These are phyloP conservation scores for Mycena kentingensis DNA, from an alignment of 768 basidiomycete genomes.

Conservation along the genomic window DNA sequence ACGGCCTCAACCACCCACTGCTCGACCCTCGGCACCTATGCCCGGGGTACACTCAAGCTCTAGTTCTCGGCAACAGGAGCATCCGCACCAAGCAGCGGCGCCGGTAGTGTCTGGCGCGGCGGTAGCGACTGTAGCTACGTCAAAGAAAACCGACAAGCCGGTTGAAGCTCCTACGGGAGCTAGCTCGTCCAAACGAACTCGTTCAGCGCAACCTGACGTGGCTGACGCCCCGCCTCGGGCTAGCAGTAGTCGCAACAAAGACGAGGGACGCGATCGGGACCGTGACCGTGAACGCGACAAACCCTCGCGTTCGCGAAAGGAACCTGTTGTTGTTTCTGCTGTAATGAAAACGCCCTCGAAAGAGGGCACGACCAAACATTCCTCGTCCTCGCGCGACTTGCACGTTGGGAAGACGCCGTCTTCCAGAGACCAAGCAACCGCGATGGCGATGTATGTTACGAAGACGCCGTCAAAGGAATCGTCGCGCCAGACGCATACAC, in stretches of 20 bases:
- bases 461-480: constrained; percentile 1
- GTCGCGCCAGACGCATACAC: not conserved
- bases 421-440: no score
- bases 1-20: constrained; percentile 4
- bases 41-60: not conserved
- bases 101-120: not conserved
- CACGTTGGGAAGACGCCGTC: no score
- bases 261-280: constrained; percentile 7
- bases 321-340: constrained; percentile 1
- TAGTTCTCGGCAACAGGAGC: constrained; percentile 1
- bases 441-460: no score
- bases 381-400: constrained; percentile 12
- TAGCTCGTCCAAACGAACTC: not conserved
- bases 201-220: constrained; percentile 7
- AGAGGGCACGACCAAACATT: constrained; percentile 5
- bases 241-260: not conserved
- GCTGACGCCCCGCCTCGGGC: constrained; percentile 5
- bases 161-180: not conserved
- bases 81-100: constrained; percentile 1
- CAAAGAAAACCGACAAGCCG: constrained; percentile 5
- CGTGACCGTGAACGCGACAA: no score
- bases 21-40: constrained; percentile 4
- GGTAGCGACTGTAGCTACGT: not conserved
- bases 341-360: not conserved
- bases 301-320: constrained; percentile 18